A percentile compares a stretch with the other conserved stretches of the same genome.
These are phyloP conservation scores for Silene uniflora DNA, from an alignment of 148 eudicot species.

Conservation along the genomic window DNA sequence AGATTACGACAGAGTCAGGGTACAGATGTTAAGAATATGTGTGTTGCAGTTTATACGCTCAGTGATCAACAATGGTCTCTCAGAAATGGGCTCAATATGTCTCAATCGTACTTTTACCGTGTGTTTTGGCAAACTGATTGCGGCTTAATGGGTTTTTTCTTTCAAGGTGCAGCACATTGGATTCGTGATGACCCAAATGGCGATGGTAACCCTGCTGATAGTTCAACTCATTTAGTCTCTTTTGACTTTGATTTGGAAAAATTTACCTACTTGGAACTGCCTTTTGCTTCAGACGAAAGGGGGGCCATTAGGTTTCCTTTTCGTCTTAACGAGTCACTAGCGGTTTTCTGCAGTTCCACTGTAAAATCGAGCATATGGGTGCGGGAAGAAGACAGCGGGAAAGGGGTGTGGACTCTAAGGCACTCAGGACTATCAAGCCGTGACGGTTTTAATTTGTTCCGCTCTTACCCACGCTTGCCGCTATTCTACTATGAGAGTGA, in stretches of 20 bases:
- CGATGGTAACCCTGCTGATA: neutral
- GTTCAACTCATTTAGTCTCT: neutral
- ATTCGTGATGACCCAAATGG: neutral
- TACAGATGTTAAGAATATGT: no score
- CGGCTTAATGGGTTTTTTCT: no score
- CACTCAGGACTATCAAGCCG: neutral
- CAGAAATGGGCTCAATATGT: no score
- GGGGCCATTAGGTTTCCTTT: neutral
- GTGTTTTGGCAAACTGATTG: no score
- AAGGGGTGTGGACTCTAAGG: neutral
- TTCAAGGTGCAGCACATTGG: neutral
- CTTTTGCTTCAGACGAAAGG: neutral
- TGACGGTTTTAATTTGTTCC: neutral
- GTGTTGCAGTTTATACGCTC: no score
- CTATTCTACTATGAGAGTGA: neutral
- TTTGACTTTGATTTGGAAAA: slow-evolving; percentile 2
- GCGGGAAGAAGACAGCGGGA: neutral
- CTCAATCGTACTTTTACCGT: no score
- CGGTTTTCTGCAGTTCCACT: neutral
- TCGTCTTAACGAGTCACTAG: neutral
- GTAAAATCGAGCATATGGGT: neutral
- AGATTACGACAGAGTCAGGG: no score
- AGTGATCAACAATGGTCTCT: no score
- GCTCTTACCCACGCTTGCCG: neutral
- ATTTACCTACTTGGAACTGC: neutral